Conservation (phyloP, 75 land plant genomes). For the Azolla pinnata region DNA sequence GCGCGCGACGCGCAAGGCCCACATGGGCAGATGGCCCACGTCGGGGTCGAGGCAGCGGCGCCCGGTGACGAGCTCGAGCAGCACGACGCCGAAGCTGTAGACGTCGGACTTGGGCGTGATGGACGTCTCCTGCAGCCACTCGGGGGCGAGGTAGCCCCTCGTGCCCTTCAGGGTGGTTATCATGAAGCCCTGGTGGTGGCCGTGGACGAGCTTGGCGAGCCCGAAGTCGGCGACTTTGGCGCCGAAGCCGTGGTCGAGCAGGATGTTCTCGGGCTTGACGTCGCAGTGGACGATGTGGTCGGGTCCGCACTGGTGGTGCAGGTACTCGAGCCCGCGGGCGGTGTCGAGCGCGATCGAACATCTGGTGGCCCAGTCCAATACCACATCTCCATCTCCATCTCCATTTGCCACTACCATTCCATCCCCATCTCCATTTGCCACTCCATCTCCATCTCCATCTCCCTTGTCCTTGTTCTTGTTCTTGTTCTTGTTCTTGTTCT, state of each 20-base stretch:
- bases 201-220: constrained; percentile 5
- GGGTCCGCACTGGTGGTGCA: constrained; percentile 8
- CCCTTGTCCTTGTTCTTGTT: too few species aligned
- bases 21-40: not conserved
- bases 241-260: constrained; percentile 4
- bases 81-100: constrained; percentile 16
- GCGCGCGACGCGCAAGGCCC: constrained; percentile 10
- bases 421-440: not conserved
- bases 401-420: not conserved
- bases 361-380: constrained; percentile 3
- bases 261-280: constrained; percentile 18
- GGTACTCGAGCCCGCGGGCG: constrained; percentile 15
- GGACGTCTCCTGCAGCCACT: constrained; percentile 1
- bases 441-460: not conserved
- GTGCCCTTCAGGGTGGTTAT: constrained; percentile 6
- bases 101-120: constrained; percentile 10
- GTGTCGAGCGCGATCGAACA: constrained; percentile 8
- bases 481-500: too few species aligned
- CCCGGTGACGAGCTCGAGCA: constrained; percentile 5
- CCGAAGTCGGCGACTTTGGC: constrained; percentile 21
- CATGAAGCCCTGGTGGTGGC: not conserved
- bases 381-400: not conserved
- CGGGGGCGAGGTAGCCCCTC: constrained; percentile 13
- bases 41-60: not conserved
- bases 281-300: constrained; percentile 14